Conservation (phyloP, 2,329 filamentous ascomycete genomes). For the Proliferodiscus dingleyae region DNA sequence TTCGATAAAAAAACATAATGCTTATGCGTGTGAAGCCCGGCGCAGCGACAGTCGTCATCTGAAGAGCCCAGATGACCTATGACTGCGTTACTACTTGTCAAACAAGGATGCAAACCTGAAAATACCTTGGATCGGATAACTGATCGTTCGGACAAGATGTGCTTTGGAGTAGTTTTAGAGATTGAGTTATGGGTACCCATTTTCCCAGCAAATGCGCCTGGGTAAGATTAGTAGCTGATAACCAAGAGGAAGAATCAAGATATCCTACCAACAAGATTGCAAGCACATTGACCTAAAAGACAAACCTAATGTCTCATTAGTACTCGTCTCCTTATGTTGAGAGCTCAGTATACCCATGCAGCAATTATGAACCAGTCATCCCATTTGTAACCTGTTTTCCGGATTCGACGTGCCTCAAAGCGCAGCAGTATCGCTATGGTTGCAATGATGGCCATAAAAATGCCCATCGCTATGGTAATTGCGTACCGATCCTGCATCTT, state of each 20-base stretch:
- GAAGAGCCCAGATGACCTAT: background rate
- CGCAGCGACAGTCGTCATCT: background rate
- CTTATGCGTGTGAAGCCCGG: background rate
- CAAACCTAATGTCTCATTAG: background rate
- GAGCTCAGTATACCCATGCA: background rate
- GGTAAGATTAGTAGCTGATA: background rate
- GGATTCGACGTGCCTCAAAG: background rate
- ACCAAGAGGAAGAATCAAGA: background rate
- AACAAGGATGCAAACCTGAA: too few species aligned
- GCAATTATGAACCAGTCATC: background rate
- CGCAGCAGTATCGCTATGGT: background rate
- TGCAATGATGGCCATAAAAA: background rate
- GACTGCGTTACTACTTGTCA: too few species aligned
- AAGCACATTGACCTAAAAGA: background rate
- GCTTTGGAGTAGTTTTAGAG: background rate
- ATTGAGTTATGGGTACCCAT: background rate
- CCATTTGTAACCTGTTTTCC: background rate
- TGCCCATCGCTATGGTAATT: background rate
- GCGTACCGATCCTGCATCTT: background rate
- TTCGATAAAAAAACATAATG: background rate
- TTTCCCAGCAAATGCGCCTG: background rate
- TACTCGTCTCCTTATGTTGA: background rate
- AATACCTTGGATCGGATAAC: background rate
- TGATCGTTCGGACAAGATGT: background rate
- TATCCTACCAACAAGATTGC: background rate